A percentile compares a stretch with the other conserved stretches of the same genome.
These are phyloP conservation scores for Apiotrichum akiyoshidainum DNA, from an alignment of 1,284 basidiomycete genomes.

Conservation along the genomic window DNA sequence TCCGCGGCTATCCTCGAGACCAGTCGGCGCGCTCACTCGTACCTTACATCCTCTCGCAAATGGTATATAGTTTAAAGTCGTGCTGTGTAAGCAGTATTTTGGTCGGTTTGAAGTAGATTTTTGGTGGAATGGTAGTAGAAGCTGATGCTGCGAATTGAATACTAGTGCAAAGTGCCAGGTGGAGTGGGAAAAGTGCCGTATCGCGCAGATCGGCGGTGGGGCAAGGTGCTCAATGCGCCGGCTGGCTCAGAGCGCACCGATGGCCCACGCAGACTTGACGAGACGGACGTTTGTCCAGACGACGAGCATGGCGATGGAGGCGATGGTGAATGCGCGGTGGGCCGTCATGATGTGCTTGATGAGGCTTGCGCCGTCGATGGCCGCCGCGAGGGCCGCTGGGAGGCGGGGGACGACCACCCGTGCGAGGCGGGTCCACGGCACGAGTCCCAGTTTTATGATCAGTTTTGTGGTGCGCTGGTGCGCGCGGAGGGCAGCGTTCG, in stretches of 20 bases:
- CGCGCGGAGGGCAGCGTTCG: constrained; percentile 7
- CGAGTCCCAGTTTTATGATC: neutral
- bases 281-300: constrained; percentile 21
- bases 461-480: constrained; percentile 9
- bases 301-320: constrained; percentile 8
- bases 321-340: constrained; percentile 9
- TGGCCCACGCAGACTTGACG: constrained; percentile 22
- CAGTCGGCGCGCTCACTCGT: neutral
- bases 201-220: too few species aligned
- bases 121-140: too few species aligned
- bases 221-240: too few species aligned
- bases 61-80: too few species aligned
- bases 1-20: neutral
- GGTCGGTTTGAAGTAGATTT: too few species aligned
- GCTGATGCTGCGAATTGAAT: too few species aligned
- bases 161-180: too few species aligned
- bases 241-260: constrained; percentile 13
- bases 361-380: neutral
- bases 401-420: neutral
- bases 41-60: too few species aligned
- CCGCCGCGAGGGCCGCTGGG: neutral
- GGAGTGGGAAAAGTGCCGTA: too few species aligned
- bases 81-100: too few species aligned
- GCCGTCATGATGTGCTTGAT: neutral
- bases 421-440: constrained; percentile 1